phyloP scores from a whole-genome alignment of 371 early-diverging fungal species.

The Thermomucor indicae-seudaticae region DNA sequence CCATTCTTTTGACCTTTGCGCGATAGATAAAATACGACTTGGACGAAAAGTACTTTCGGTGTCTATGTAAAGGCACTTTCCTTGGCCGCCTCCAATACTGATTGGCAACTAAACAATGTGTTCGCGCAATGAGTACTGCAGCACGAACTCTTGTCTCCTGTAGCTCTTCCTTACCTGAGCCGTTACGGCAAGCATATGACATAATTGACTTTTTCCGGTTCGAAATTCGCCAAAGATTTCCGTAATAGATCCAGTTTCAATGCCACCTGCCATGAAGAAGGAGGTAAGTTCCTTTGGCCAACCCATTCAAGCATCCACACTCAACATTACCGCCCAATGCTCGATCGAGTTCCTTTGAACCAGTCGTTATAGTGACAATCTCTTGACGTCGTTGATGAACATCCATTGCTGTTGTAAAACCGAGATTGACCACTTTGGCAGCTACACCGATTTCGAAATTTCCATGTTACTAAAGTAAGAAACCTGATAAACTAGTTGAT shows the following conservation, averaged over 20 bases:
- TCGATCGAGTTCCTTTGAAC: constrained; percentile 95
- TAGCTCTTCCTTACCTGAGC: constrained; percentile 70
- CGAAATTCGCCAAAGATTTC: constrained; percentile 99
- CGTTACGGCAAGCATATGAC: constrained; percentile 98
- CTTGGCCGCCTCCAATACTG: constrained; percentile 92
- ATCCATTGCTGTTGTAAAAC: constrained; percentile 97
- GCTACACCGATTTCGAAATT: constrained; percentile 53
- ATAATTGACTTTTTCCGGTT: constrained; percentile 99
- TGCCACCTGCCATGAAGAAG: constrained; percentile 65
- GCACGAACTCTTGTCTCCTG: not conserved
- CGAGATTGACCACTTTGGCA: constrained; percentile 92
- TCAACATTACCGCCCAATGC: constrained; percentile 75
- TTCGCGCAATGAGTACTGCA: not conserved
- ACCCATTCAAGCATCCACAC: no score
- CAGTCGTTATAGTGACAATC: constrained; percentile 91
- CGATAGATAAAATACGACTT: constrained; percentile 85
- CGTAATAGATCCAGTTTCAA: constrained; percentile 99
- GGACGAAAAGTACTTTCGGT: constrained; percentile 99
- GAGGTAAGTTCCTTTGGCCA: not conserved
- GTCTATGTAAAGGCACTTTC: constrained; percentile 98
- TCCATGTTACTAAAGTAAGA: constrained; percentile 7
- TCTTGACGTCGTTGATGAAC: constrained; percentile 88
- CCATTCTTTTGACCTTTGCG: constrained; percentile 71
- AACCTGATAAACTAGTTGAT: not conserved
- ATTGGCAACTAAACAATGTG: constrained; percentile 61